phyloP scores from a whole-genome alignment of 1,139 yeast genomes.

The Lodderomyces margitis region DNA sequence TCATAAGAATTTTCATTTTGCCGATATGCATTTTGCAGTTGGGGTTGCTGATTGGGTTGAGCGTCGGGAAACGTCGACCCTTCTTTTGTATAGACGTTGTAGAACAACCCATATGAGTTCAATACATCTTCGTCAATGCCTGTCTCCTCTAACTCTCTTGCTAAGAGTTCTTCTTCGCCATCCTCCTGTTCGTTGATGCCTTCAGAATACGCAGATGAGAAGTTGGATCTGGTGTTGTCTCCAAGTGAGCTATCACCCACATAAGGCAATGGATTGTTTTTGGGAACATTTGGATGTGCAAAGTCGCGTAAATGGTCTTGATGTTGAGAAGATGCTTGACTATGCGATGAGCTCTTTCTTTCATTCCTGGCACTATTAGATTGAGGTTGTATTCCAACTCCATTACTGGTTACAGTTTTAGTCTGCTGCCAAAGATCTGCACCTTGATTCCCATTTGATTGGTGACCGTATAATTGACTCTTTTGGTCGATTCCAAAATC shows the following conservation, averaged over 20 bases:
- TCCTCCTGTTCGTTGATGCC: slow-evolving; percentile 12
- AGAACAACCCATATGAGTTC: slow-evolving; percentile 36
- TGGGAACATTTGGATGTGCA: slow-evolving; percentile 29
- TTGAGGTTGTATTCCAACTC: not conserved
- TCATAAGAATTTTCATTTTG: slow-evolving; percentile 15
- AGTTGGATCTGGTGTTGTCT: slow-evolving; percentile 5
- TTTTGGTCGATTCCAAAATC: slow-evolving; percentile 4
- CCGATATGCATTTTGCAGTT: slow-evolving; percentile 7
- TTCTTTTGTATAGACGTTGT: slow-evolving; percentile 35
- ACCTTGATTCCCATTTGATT: slow-evolving; percentile 15
- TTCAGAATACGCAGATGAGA: slow-evolving; percentile 8
- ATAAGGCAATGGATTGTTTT: slow-evolving; percentile 42
- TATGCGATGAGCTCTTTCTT: not conserved
- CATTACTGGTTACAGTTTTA: slow-evolving; percentile 22
- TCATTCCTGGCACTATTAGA: not conserved
- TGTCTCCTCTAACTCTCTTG: slow-evolving; percentile 22
- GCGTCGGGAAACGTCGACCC: slow-evolving; percentile 30
- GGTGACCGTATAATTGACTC: not conserved
- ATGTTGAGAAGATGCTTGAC: not conserved
- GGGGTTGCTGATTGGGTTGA: slow-evolving; percentile 12
- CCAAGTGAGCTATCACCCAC: slow-evolving; percentile 8
- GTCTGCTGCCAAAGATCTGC: slow-evolving; percentile 63
- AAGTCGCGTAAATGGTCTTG: slow-evolving; percentile 5
- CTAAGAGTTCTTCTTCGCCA: slow-evolving; percentile 15
- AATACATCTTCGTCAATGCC: slow-evolving; percentile 34